Base-by-base conservation (phyloP, 495 filamentous ascomycete genomes). In the Penicillium salamii region DNA sequence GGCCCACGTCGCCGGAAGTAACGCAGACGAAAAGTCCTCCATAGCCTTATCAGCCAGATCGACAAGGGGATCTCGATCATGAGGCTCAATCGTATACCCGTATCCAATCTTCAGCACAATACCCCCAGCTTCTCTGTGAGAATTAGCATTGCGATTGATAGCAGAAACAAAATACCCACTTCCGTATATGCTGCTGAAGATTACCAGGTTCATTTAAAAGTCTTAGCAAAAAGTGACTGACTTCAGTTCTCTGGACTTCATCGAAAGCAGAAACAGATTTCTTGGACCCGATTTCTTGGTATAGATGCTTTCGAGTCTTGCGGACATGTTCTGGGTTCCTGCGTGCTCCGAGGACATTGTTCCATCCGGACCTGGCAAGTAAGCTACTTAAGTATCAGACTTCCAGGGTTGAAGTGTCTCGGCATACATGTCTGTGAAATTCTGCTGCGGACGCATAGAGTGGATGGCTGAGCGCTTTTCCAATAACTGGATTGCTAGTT, bases 31-130 rank as follows among this genome's bases (percentile, higher is more conserved):
- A 46, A 81, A 77, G 31, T 76, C 53, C 11, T 61, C 67, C 61
- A 80, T 69, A 8, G 67, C 65, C 15, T 68, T 40, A 5, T 67
- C 65, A 4, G 63, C 68, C 36, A 76, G 32, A 12, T 70, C 50
- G 4, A 80, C 65, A 2, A 82, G 52, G 18, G 68, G 68, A 50
- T 82, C 78, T 0, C 49, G 42, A 11, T 51, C 46, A 20, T 72
- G 59, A 2, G 66, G 53, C 33, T 79, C 74, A 17, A 67, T 62
- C 0, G 65, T 77, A 48, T 82, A 80, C 23, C 72, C 77, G 53
- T 80, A 80, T 1, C 62, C 59, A 12, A 77, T 71, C 35, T 78
- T 76, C 3, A 80, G 47, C 18, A 80, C 75, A 5, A 77, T 54
- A 0, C 70, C 62, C 8, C 71, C 77, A 7, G 74, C 66, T 35